phyloP scores from a whole-genome alignment of 1,284 basidiomycete genomes.

The Gymnopus androsaceus region DNA sequence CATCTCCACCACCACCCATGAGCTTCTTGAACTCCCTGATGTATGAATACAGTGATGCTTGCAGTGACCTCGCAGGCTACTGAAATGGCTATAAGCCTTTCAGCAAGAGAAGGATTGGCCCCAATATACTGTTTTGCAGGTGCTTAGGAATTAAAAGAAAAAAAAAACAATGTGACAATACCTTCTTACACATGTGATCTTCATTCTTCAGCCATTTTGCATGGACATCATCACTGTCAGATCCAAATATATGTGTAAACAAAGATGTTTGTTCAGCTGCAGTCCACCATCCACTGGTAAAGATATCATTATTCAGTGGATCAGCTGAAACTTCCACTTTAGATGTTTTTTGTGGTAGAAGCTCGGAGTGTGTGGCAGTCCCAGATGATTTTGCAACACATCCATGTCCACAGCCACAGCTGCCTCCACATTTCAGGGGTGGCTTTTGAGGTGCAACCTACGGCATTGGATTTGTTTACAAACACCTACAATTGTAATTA shows the following conservation, averaged over 20 bases:
- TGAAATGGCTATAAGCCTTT: background rate
- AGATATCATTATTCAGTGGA: background rate
- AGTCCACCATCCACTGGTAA: background rate
- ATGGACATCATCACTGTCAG: background rate
- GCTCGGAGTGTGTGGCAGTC: too few species aligned
- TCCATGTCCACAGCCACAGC: background rate
- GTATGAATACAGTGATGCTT: background rate
- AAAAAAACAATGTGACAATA: background rate
- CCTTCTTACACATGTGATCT: background rate
- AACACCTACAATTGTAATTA: too few species aligned
- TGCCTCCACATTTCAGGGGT: background rate
- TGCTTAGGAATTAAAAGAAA: too few species aligned
- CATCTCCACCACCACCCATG: constrained; percentile 18
- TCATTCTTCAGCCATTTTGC: background rate
- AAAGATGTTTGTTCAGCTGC: background rate
- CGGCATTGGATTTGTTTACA: too few species aligned
- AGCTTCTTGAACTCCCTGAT: constrained; percentile 13
- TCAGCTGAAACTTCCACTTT: background rate
- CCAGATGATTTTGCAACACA: background rate
- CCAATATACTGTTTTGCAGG: background rate
- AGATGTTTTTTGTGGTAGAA: background rate
- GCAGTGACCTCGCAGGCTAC: background rate
- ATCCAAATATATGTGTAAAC: background rate
- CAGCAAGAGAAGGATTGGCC: background rate
- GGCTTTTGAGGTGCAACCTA: too few species aligned